phyloP scores from a whole-genome alignment of 176 grass and related monocot genomes.

The sorghum (Sorghum bicolor) region Sorghum_bicolor_NCBIv3 NC_012879.2:2342001-2342500 shows the following conservation, averaged over 20 bases:
- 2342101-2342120: not conserved
- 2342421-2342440: conserved; percentile 49
- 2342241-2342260: conserved; percentile 20
- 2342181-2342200: conserved; percentile 45
- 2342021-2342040: not conserved
- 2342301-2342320: not conserved
- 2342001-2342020: not conserved
- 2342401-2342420: not conserved
- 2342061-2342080: not conserved
- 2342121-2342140: not conserved
- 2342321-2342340: conserved; percentile 31
- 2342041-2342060: not conserved
- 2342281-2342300: conserved; percentile 30
- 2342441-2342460: conserved; percentile 29
- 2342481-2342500: conserved; percentile 32
- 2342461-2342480: conserved; percentile 11
- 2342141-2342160: not conserved
- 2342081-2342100: not conserved
- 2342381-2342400: conserved; percentile 36
- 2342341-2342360: conserved; percentile 30
- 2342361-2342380: conserved; percentile 35
- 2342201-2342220: conserved; percentile 8
- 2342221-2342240: not conserved
- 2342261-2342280: conserved; percentile 47
- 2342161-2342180: not conserved